Conservation (phyloP, 148 eudicot species). For the Rhododendron molle region DNA sequence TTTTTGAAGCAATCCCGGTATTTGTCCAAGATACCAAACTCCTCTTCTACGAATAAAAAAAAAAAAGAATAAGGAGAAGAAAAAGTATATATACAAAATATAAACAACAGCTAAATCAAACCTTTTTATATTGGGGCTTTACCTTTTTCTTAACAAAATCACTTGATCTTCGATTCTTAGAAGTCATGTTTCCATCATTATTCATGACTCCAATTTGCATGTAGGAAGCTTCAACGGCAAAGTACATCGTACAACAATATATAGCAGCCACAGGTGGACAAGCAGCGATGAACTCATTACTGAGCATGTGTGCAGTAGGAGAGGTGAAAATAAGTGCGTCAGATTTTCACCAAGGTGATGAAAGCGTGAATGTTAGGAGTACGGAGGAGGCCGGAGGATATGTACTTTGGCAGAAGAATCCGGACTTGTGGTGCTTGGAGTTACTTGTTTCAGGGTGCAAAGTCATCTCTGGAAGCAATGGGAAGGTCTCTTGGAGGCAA, state of each 20-base stretch:
- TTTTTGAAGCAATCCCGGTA: no score
- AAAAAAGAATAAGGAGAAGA: background rate
- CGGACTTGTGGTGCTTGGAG: conserved; percentile 78
- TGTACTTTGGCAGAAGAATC: conserved; percentile 88
- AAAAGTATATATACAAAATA: no score
- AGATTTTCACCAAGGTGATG: conserved; percentile 69
- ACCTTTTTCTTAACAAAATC: background rate
- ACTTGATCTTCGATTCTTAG: background rate
- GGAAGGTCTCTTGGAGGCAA: conserved; percentile 80
- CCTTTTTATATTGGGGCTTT: background rate
- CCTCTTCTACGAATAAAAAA: no score
- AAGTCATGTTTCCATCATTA: background rate
- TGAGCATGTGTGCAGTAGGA: conserved; percentile 87
- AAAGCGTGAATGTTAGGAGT: conserved; percentile 44
- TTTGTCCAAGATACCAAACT: no score
- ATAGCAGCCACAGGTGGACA: conserved; percentile 93
- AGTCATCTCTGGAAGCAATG: conserved; percentile 85
- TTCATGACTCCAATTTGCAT: background rate
- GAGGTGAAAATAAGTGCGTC: conserved; percentile 71
- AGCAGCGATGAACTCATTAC: conserved; percentile 51
- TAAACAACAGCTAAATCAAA: background rate
- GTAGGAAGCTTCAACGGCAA: conserved; percentile 97
- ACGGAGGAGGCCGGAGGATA: conserved; percentile 79
- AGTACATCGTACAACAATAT: conserved; percentile 87
- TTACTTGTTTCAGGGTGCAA: conserved; percentile 84